Conservation (phyloP, 139 green algal species). For the Tetradesmus lagerheimii region DNA sequence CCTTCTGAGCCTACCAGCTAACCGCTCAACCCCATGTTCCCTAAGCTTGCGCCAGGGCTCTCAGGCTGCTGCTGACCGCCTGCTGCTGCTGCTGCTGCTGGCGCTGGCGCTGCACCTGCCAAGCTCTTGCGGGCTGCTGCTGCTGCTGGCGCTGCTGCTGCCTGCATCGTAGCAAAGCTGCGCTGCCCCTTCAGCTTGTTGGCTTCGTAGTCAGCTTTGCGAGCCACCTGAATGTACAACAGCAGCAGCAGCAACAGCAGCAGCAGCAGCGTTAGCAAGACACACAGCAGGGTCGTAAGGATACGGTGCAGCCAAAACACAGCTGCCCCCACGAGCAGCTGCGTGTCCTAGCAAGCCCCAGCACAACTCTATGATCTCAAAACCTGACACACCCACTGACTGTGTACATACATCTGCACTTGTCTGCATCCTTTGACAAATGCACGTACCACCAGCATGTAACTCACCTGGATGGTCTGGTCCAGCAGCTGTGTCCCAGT, state of each 20-base stretch:
- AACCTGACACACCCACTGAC: too few relatives aligned
- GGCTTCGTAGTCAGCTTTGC: slow-evolving; percentile 20
- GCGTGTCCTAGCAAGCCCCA: too few relatives aligned
- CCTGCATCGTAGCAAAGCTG: not conserved
- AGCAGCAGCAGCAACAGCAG: not conserved
- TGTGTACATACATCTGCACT: not conserved
- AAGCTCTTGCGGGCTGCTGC: not conserved
- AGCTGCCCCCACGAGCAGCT: not conserved
- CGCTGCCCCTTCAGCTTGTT: slow-evolving; percentile 15
- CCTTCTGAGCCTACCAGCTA: not conserved
- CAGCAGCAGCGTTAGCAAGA: not conserved
- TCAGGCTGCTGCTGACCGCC: not conserved
- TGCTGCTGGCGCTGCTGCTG: slow-evolving; percentile 3
- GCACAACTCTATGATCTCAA: too few relatives aligned
- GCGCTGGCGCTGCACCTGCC: not conserved
- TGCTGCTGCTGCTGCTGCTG: slow-evolving; percentile 17
- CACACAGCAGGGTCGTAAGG: too few relatives aligned
- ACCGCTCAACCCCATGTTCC: slow-evolving; percentile 8
- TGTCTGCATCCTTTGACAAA: not conserved
- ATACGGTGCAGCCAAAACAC: not conserved
- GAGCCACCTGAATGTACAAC: slow-evolving; percentile 10
- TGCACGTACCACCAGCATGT: not conserved
- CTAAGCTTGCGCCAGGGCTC: not conserved
- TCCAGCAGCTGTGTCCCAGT: not conserved
- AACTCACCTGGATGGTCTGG: slow-evolving; percentile 7